Percentiles rank a stretch among this genome's conserved stretches.
These are phyloP conservation scores for Cordyceps farinosa DNA, from an alignment of 2,329 filamentous ascomycete species.

Conservation along the genomic window DNA sequence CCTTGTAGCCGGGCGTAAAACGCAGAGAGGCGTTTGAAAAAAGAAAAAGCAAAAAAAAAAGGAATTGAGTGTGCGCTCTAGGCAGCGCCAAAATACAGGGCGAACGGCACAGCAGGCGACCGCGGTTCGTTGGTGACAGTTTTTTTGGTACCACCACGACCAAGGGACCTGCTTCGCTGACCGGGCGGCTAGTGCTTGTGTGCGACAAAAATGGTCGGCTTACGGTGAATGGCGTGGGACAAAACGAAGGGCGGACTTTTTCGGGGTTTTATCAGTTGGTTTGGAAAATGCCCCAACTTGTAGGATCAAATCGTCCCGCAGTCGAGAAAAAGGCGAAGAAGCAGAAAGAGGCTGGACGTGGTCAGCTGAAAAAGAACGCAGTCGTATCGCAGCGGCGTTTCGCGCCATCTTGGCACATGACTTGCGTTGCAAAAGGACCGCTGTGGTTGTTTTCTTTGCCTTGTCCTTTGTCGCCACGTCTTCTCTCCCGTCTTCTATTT, in stretches of 20 bases:
- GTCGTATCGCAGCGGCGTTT: background rate
- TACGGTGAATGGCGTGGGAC: background rate
- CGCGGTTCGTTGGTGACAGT: background rate
- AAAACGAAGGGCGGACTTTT: background rate
- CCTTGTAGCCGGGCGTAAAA: no score
- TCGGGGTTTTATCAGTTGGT: background rate
- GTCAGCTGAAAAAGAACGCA: slow-evolving; percentile 9
- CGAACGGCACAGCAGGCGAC: background rate
- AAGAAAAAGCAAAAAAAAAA: background rate
- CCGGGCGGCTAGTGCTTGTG: slow-evolving; percentile 4
- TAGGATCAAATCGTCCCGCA: background rate
- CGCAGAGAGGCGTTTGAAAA: no score
- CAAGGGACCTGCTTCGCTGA: background rate
- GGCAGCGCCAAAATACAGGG: background rate
- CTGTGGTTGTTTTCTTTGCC: no score
- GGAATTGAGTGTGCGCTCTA: background rate
- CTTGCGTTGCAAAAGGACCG: background rate
- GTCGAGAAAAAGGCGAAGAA: background rate
- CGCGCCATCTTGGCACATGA: slow-evolving; percentile 5
- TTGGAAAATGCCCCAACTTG: background rate
- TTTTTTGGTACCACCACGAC: background rate
- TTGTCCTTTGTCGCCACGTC: no score
- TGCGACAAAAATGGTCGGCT: background rate
- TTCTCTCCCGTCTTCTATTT: background rate
- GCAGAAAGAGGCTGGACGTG: background rate